phyloP scores from a whole-genome alignment of 2,329 filamentous ascomycete genomes.

The Aspergillus brasiliensis region DNA sequence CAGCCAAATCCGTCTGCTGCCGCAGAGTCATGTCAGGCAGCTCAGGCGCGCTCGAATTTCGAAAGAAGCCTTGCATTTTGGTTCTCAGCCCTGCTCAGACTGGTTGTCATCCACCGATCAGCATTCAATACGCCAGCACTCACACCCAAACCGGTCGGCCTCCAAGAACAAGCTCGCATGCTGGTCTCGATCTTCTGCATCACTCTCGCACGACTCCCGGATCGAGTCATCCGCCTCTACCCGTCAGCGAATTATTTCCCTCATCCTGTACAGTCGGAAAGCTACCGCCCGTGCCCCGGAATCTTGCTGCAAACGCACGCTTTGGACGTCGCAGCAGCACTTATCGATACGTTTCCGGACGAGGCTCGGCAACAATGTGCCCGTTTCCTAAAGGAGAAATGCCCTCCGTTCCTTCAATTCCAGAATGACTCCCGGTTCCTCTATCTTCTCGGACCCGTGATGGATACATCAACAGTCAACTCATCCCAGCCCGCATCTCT shows the following conservation, averaged over 20 bases:
- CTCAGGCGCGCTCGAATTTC: conserved; percentile 24
- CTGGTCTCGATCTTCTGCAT: conserved; percentile 44
- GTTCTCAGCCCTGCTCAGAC: conserved; percentile 44
- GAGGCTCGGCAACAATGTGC: conserved; percentile 46
- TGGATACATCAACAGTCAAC: conserved; percentile 25
- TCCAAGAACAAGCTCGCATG: conserved; percentile 40
- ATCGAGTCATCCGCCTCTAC: conserved; percentile 33
- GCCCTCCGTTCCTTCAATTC: conserved; percentile 39
- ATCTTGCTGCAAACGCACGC: conserved; percentile 43
- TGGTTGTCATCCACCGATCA: conserved; percentile 44
- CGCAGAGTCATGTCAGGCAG: conserved; percentile 18
- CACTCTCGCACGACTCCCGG: conserved; percentile 40
- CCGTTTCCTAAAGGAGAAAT: conserved; percentile 47
- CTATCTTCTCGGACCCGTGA: conserved; percentile 45
- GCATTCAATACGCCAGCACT: conserved; percentile 31
- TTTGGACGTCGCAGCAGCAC: conserved; percentile 47
- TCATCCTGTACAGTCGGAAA: conserved; percentile 23
- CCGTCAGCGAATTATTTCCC: conserved; percentile 34
- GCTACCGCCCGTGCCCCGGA: conserved; percentile 32
- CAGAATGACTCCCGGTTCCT: conserved; percentile 44
- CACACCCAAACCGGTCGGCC: conserved; percentile 26
- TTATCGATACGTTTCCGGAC: conserved; percentile 48
- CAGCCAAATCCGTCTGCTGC: conserved; percentile 28
- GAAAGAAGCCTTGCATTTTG: conserved; percentile 41
- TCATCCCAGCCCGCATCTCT: conserved; percentile 30